Conservation (phyloP, 2,329 filamentous ascomycete genomes). For the Metarhizium guizhouense region DNA sequence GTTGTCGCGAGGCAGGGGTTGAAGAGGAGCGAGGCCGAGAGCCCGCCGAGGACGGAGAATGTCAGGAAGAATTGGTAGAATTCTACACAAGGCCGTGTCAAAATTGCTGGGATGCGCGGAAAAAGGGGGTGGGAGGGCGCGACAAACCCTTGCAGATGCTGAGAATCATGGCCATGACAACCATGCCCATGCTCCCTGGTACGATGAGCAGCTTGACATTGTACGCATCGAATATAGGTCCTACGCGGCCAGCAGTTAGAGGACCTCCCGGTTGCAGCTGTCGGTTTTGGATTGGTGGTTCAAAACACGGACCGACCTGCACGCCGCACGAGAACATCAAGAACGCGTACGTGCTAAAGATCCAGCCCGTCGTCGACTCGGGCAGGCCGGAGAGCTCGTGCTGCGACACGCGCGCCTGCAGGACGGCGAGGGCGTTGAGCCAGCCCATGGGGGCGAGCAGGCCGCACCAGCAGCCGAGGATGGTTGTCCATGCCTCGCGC, state of each 20-base stretch:
- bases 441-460: constrained; percentile 58
- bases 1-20: constrained; percentile 59
- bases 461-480: constrained; percentile 59
- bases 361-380: constrained; percentile 59
- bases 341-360: constrained; percentile 63
- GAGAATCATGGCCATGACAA: constrained; percentile 47
- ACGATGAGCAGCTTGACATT: constrained; percentile 52
- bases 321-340: constrained; percentile 63
- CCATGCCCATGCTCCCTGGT: constrained; percentile 45
- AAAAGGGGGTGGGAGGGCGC: neutral
- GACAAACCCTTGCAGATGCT: constrained; percentile 4
- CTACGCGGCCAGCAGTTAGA: constrained; percentile 1
- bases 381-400: constrained; percentile 52
- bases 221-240: constrained; percentile 60
- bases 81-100: constrained; percentile 17
- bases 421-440: constrained; percentile 57
- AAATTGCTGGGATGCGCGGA: too few relatives aligned
- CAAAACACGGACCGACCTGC: constrained; percentile 40
- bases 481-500: constrained; percentile 57
- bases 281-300: neutral
- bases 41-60: constrained; percentile 57
- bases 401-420: constrained; percentile 50
- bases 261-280: too few relatives aligned
- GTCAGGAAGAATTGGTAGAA: constrained; percentile 66
- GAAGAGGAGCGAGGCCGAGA: constrained; percentile 59